phyloP scores from a whole-genome alignment of 2,329 filamentous ascomycete genomes.

The Epicoccum nigrum region DNA sequence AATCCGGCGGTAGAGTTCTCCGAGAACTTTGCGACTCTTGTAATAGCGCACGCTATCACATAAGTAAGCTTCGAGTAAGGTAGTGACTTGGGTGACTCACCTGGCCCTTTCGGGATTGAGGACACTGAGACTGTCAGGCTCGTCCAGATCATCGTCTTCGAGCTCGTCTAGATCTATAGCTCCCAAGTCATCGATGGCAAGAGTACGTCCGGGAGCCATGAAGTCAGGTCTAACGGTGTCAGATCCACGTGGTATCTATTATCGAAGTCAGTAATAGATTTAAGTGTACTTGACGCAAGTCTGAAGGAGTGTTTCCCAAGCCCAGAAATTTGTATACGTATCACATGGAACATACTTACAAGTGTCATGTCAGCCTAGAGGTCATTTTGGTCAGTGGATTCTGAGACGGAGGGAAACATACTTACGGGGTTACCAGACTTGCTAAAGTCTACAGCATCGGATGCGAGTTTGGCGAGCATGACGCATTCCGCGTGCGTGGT shows the following conservation, averaged over 20 bases:
- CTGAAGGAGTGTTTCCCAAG: too few species aligned
- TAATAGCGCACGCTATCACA: constrained; percentile 62
- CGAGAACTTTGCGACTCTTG: constrained; percentile 70
- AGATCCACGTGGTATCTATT: constrained; percentile 20
- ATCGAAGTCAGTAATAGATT: not conserved
- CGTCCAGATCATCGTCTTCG: constrained; percentile 44
- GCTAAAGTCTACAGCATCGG: constrained; percentile 40
- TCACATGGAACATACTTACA: not conserved
- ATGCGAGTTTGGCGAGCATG: constrained; percentile 48
- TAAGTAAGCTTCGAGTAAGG: not conserved
- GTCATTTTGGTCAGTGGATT: not conserved
- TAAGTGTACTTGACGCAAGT: not conserved
- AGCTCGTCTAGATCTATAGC: constrained; percentile 31
- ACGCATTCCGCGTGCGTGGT: constrained; percentile 43
- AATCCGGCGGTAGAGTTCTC: constrained; percentile 72
- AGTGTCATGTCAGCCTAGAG: constrained; percentile 13
- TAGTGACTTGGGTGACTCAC: constrained; percentile 5
- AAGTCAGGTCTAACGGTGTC: constrained; percentile 56
- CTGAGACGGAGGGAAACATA: not conserved
- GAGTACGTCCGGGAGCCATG: constrained; percentile 56
- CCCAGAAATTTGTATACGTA: too few species aligned
- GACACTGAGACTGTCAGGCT: constrained; percentile 36
- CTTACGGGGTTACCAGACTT: constrained; percentile 34
- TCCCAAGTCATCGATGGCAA: constrained; percentile 43
- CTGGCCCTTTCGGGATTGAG: constrained; percentile 54